phyloP scores from a whole-genome alignment of 2,329 filamentous ascomycete species.

The Aspergillus latus region DNA sequence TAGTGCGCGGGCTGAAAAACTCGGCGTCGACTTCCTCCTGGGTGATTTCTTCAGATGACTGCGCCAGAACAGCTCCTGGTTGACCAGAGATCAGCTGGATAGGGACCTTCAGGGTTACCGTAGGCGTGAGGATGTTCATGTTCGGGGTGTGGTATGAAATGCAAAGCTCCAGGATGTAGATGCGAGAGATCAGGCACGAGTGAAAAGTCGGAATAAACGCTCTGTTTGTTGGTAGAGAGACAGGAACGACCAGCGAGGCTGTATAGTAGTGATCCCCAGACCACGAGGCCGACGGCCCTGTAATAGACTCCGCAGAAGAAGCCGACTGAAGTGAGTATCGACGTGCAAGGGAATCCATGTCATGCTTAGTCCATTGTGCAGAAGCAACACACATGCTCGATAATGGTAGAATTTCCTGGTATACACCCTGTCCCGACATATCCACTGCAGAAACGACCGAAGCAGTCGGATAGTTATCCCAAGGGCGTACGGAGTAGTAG shows the following conservation, averaged over 20 bases:
- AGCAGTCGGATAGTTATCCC: background rate
- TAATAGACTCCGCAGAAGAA: background rate
- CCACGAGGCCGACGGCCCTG: background rate
- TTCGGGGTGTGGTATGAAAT: background rate
- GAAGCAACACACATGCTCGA: background rate
- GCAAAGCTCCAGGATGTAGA: background rate
- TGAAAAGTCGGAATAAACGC: background rate
- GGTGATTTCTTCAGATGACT: conserved; percentile 16
- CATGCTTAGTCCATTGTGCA: background rate
- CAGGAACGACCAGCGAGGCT: background rate
- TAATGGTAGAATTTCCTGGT: no score
- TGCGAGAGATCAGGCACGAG: background rate
- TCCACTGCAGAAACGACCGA: no score
- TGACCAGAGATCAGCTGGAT: conserved; percentile 3
- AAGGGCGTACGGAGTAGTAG: background rate
- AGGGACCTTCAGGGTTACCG: background rate
- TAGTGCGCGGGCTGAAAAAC: conserved; percentile 23
- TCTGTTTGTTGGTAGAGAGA: background rate
- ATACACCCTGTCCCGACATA: no score
- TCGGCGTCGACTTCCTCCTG: conserved; percentile 23
- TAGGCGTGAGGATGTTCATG: background rate
- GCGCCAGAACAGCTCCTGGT: conserved; percentile 15
- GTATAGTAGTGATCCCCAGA: background rate
- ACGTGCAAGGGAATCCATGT: background rate
- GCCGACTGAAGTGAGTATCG: background rate